Base-by-base conservation (phyloP, 129 eudicot species). In the Lactuca sativa region DNA sequence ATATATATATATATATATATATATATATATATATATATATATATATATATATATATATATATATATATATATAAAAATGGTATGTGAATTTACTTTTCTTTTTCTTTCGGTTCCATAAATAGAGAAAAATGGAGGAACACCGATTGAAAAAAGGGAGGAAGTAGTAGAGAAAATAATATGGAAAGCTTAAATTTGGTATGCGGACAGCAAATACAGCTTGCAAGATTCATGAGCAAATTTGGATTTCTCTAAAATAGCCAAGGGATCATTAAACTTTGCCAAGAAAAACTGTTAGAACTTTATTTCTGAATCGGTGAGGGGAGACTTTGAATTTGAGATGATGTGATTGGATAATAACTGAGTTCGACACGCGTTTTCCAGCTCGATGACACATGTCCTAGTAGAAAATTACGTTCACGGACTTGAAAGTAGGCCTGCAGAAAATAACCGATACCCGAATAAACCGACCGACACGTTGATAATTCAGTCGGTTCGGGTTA, bases 191-290 rank as follows among this genome's bases (percentile, higher is more conserved):
- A 55, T 81, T 66, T 53, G 78, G 80, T 33, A 75, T 56, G 74
- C 59, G 77, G 77, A 75, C 81, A 80, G 59, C 53, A 18, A 70
- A 70, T 69, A 75, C 85, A 81, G 81, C 85, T 81, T 25, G 85
- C 78, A 56, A 47, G 14, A 63, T 34, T 51, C 76, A 67, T 62
- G 74, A 79, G 61, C 79, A 33, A 62, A 59, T 62, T 61, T 53
- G 66, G 60, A 43, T 40, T 69, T 54, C 81, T 62, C 81, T 9
- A 61, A n/a, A 77, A 76, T 51, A 62, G 56, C 59, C 60, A 54
- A 40, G 30, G 8, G 65, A 56, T 62, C 76, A 77, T 77, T 77
- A 77, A 77, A 69, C 81, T 61, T 62, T 59, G 56, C 59, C 33
- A 64, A 11, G 44, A 61, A 69, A 62, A 52, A 16, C 36, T 62